These are phyloP conservation scores for Chlamydomonas applanata DNA, from an alignment of 139 green algal genomes.

Conservation along the genomic window DNA sequence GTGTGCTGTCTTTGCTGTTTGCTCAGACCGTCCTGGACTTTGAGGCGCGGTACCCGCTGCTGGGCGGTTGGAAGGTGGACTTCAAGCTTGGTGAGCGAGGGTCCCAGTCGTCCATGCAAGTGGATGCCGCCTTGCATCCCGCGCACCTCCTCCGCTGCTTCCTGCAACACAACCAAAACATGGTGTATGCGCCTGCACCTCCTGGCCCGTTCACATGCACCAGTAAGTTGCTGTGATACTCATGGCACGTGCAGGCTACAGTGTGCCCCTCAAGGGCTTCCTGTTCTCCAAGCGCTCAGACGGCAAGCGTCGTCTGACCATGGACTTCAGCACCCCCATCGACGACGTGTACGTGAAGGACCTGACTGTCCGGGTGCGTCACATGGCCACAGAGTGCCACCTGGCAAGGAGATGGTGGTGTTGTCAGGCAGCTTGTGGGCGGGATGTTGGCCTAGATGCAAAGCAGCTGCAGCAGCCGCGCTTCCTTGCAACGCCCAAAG, in stretches of 20 bases:
- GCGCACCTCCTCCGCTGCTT: neutral
- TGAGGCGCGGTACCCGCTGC: conserved; percentile 76
- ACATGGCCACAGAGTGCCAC: too few relatives aligned
- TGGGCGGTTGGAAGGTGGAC: conserved; percentile 83
- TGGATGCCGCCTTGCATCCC: neutral
- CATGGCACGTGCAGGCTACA: conserved; percentile 53
- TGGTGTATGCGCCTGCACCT: too few relatives aligned
- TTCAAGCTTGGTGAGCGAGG: conserved; percentile 55
- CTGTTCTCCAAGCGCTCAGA: conserved; percentile 8
- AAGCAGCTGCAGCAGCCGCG: too few relatives aligned
- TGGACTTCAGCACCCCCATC: conserved; percentile 40
- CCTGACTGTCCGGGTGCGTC: conserved; percentile 20
- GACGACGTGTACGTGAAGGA: conserved; percentile 48
- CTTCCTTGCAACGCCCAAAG: too few relatives aligned
- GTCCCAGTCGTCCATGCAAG: neutral
- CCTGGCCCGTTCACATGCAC: too few relatives aligned
- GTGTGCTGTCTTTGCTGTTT: too few relatives aligned
- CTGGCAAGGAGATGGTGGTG: conserved; percentile 43
- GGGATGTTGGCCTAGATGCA: too few relatives aligned
- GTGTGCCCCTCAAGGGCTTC: conserved; percentile 61
- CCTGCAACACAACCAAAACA: neutral
- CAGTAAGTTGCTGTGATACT: too few relatives aligned
- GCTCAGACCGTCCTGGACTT: conserved; percentile 64
- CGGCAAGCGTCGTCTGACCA: conserved; percentile 36
- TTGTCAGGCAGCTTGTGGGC: conserved; percentile 21